Conservation (phyloP, 2,329 filamentous ascomycete species). For the Bipolaris victoriae region DNA sequence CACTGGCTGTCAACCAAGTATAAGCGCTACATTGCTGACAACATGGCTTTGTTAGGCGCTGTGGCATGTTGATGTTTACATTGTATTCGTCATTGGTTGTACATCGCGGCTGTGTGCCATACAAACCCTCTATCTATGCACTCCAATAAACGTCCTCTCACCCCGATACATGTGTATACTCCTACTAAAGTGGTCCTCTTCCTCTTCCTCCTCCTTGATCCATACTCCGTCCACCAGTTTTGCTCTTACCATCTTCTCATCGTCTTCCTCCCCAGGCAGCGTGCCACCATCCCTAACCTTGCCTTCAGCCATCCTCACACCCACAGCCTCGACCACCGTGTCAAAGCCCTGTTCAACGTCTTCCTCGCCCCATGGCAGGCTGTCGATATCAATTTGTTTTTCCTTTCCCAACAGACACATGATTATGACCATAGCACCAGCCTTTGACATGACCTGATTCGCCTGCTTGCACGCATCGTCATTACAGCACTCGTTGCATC, state of each 20-base stretch:
- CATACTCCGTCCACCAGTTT: slow-evolving; percentile 51
- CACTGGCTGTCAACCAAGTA: not conserved
- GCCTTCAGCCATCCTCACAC: slow-evolving; percentile 60
- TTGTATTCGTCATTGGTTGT: not conserved
- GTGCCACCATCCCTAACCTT: slow-evolving; percentile 33
- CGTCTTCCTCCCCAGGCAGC: slow-evolving; percentile 51
- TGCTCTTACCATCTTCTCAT: slow-evolving; percentile 50
- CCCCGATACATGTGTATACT: slow-evolving; percentile 44
- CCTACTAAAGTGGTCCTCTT: slow-evolving; percentile 43
- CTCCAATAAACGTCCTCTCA: slow-evolving; percentile 44
- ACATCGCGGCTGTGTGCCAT: not conserved
- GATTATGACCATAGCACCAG: slow-evolving; percentile 80
- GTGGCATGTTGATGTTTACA: not conserved
- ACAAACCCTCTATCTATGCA: slow-evolving; percentile 24
- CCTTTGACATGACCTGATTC: slow-evolving; percentile 94
- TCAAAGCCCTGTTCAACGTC: slow-evolving; percentile 74
- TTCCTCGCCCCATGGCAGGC: slow-evolving; percentile 85
- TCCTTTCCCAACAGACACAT: slow-evolving; percentile 75
- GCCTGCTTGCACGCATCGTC: slow-evolving; percentile 82
- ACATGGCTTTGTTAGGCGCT: not conserved
- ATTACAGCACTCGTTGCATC: slow-evolving; percentile 89
- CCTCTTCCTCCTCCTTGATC: slow-evolving; percentile 44
- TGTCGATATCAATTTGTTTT: slow-evolving; percentile 78
- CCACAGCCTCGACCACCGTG: slow-evolving; percentile 76
- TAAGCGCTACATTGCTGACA: not conserved